Evolutionary conservation across 192 early-diverging fungal species (phyloP), one percentile per base, ranked within the genome.

Genomic region (Backusella circina): DNA sequence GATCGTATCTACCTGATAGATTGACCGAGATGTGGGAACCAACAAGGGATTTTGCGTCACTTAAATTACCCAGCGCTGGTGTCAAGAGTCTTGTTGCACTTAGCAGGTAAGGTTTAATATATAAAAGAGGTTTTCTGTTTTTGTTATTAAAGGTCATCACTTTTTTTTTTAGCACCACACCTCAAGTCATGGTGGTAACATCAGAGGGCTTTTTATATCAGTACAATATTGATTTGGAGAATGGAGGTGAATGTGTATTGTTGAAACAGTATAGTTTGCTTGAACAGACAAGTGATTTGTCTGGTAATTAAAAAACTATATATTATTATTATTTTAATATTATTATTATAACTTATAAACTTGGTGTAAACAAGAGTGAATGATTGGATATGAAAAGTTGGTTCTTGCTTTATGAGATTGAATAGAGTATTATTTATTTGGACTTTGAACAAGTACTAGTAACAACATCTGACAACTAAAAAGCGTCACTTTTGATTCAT

Each of bases 21-120:
- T 75, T 95, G 1, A 95, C 96, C 4, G 96, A 98, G 71, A 95
- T 98, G 67, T 98, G 93, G 92, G 97, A 98, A 82, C 97, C 97
- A 5, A 85, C 93, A 64, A 86, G 98, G 9, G 95, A 99, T 80
- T 99, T 98, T 86, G 96, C 95, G 8, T 94, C 92, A 71, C 88
- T 96, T 30, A 97, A 96, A 81, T 81, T 98, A 28, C 97, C 97
- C 18, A 84, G 86, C 39, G 81, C 90, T 9, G 91, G 91, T 71
- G 90, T 92, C 28, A 90, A 92, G 77, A 92, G 92, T 75, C 82
- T 93, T 12, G 90, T 93, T 18, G 93, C 91, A 15, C 82, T 94
- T 71, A 91, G 90, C 82, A 91, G 80, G 88, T 89, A 80, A 35
- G 37, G 81, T 82, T 0, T 33, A 13, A n/a, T 13, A 39, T 8